A percentile compares a stretch with the other conserved stretches of the same genome.
Conservation (phyloP, 2,329 filamentous ascomycete genomes). For the Davidsoniella eucalypti region DNA sequence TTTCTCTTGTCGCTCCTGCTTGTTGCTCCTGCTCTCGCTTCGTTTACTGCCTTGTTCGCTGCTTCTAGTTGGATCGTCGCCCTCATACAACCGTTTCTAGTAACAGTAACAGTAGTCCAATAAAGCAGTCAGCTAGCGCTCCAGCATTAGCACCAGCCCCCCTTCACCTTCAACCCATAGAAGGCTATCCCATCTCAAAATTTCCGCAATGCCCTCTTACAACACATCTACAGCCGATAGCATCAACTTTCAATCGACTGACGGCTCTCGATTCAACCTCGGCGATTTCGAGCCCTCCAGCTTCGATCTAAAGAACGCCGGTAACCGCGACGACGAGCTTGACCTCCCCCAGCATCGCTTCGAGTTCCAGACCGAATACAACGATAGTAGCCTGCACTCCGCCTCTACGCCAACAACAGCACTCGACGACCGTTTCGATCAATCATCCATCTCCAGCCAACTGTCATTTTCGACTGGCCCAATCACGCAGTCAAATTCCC, state of each 20-base stretch:
- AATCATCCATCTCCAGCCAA: constrained; percentile 8
- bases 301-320: constrained; percentile 4
- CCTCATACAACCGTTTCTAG: not conserved
- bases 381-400: constrained; percentile 11
- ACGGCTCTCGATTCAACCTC: constrained; percentile 7
- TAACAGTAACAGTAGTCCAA: too few relatives aligned
- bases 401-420: constrained; percentile 9
- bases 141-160: too few relatives aligned
- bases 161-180: not conserved
- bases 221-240: constrained; percentile 5
- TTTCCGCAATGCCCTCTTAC: constrained; percentile 13
- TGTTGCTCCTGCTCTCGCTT: not conserved
- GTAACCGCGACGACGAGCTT: not conserved
- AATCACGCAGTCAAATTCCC: not conserved
- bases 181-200: not conserved
- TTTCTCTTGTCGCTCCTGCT: not conserved
- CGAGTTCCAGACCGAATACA: constrained; percentile 11
- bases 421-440: constrained; percentile 12
- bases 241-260: constrained; percentile 8
- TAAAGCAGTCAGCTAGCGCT: too few relatives aligned
- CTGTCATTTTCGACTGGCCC: constrained; percentile 8
- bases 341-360: constrained; percentile 11
- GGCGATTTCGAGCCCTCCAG: constrained; percentile 6
- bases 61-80: not conserved
- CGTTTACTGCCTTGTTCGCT: not conserved